phyloP scores from a whole-genome alignment of 441 rosid species.

The Adansonia madagascariensis region DNA sequence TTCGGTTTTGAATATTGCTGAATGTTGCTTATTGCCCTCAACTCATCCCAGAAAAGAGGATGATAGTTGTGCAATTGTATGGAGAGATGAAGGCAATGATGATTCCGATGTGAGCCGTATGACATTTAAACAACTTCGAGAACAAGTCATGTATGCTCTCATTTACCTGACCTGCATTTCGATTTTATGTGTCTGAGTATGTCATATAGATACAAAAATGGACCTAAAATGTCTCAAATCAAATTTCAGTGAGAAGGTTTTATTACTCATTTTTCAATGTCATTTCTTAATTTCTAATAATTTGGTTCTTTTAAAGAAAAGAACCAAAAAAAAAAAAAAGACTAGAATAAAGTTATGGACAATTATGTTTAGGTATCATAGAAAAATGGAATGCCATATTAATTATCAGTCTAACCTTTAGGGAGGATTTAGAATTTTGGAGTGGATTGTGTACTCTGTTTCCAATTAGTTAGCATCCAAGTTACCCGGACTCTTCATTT shows the following conservation, averaged over 20 bases:
- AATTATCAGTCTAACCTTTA: not conserved
- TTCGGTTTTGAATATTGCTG: slow-evolving; percentile 66
- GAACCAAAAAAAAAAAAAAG: not conserved
- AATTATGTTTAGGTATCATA: not conserved
- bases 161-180: slow-evolving; percentile 7
- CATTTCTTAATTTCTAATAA: not conserved
- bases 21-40: slow-evolving; percentile 68
- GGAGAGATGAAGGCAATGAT: slow-evolving; percentile 75
- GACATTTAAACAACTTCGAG: slow-evolving; percentile 70
- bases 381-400: not conserved
- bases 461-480: not conserved
- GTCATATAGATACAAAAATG: not conserved
- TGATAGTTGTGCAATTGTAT: slow-evolving; percentile 60
- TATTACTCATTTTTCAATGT: not conserved
- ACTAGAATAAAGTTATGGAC: not conserved
- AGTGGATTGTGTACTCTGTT: not conserved
- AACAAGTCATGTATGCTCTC: slow-evolving; percentile 69
- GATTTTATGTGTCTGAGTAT: not conserved
- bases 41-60: slow-evolving; percentile 57
- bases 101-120: slow-evolving; percentile 46
- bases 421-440: not conserved
- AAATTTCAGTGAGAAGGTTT: not conserved
- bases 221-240: not conserved
- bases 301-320: not conserved
- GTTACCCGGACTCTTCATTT: too few relatives aligned